Evolutionary conservation across 2,329 filamentous ascomycete genomes (phyloP).

Genomic region (Aspergillus vadensis): DNA sequence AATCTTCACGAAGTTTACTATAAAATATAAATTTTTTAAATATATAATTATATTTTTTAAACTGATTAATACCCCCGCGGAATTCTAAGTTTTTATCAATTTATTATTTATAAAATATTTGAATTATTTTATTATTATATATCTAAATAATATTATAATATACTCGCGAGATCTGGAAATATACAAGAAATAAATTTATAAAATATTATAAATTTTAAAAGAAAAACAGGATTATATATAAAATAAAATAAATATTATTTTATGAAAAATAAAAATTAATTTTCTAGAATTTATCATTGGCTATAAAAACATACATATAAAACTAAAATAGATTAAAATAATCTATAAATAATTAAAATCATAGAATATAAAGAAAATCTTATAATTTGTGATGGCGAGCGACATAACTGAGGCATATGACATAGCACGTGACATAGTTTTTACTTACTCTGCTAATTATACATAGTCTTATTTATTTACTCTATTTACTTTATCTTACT

Average conservation of each 20-base stretch:
- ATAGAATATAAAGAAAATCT: not conserved
- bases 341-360: not conserved
- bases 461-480: too few species aligned
- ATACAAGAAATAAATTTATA: not conserved
- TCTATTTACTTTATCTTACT: too few species aligned
- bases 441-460: too few species aligned
- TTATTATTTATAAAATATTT: not conserved
- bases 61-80: not conserved
- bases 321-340: not conserved
- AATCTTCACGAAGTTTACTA: not conserved
- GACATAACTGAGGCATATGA: too few species aligned
- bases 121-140: not conserved
- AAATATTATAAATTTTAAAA: not conserved
- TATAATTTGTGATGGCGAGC: not conserved
- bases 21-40: not conserved
- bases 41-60: not conserved
- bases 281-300: not conserved
- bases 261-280: not conserved
- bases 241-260: not conserved
- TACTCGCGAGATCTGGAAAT: not conserved
- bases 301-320: not conserved
- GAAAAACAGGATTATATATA: not conserved
- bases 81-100: not conserved
- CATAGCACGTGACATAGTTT: too few species aligned
- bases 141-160: not conserved